Conservation (phyloP, 306 rosid genomes). For the Vigna nakashimae region DNA sequence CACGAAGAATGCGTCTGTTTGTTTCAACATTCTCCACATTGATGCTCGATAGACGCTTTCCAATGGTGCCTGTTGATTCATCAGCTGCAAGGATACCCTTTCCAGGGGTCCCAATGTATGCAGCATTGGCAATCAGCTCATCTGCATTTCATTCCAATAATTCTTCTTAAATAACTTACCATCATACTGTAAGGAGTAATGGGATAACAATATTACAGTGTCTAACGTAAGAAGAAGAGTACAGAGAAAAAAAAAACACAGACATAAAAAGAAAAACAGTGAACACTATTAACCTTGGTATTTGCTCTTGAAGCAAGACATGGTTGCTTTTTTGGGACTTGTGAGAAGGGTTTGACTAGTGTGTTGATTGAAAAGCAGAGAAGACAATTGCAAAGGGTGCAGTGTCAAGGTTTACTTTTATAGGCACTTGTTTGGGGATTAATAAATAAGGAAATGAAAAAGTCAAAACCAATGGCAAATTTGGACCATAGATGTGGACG, state of each 20-base stretch:
- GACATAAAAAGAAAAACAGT: background rate
- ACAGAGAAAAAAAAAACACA: background rate
- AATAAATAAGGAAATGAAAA: conserved; percentile 26
- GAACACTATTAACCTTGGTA: conserved; percentile 56
- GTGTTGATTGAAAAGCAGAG: conserved; percentile 28
- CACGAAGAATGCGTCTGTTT: conserved; percentile 81
- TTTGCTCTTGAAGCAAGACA: conserved; percentile 81
- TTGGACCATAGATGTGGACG: conserved; percentile 5
- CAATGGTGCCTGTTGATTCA: conserved; percentile 95
- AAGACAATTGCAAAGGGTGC: background rate
- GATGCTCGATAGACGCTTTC: conserved; percentile 87
- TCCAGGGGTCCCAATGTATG: conserved; percentile 91
- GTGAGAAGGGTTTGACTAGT: background rate
- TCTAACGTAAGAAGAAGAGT: background rate
- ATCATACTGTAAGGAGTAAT: no score
- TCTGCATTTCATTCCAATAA: conserved; percentile 50
- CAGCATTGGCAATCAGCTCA: conserved; percentile 88
- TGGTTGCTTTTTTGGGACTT: conserved; percentile 10
- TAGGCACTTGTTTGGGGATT: conserved; percentile 22
- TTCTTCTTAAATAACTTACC: background rate
- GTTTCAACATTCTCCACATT: conserved; percentile 76
- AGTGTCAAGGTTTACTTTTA: background rate
- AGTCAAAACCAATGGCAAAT: conserved; percentile 39
- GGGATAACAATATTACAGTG: no score
- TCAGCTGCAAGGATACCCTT: conserved; percentile 99